These are phyloP conservation scores for Craterostigma plantagineum DNA, from an alignment of 257 asterid species.

Conservation along the genomic window DNA sequence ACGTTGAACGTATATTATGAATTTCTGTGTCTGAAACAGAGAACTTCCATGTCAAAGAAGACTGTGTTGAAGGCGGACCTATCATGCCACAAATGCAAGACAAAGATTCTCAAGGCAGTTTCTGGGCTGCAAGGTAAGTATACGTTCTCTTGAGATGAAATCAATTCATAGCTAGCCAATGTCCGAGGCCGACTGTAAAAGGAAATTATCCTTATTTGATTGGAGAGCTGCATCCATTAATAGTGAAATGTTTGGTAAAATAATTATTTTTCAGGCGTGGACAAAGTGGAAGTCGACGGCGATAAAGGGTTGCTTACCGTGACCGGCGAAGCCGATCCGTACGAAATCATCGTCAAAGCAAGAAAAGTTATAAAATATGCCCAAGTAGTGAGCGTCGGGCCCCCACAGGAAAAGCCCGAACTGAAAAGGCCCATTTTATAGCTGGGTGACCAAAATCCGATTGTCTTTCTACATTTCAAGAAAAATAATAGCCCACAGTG, in stretches of 20 bases:
- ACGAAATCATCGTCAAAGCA: conserved; percentile 20
- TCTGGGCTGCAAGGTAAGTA: conserved; percentile 27
- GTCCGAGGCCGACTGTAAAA: no score
- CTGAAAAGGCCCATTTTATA: no score
- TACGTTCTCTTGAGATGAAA: no score
- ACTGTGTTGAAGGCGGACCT: conserved; percentile 33
- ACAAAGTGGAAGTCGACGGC: conserved; percentile 33
- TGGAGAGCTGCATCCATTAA: no score
- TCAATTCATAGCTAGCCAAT: no score
- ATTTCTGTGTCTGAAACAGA: no score
- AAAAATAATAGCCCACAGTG: no score
- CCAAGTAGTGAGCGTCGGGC: conserved; percentile 17
- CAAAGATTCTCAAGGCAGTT: conserved; percentile 31
- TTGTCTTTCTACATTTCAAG: no score
- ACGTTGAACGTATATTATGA: no score
- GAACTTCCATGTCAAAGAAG: conserved; percentile 26
- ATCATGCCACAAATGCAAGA: conserved; percentile 36
- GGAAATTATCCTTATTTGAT: no score
- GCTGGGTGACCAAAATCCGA: no score
- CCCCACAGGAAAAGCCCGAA: no score
- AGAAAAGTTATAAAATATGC: conserved; percentile 25
- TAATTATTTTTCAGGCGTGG: conserved; percentile 22
- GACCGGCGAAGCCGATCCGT: conserved; percentile 42
- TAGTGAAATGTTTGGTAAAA: neutral
- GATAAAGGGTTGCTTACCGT: conserved; percentile 26